phyloP scores from a whole-genome alignment of 495 filamentous ascomycete genomes.

The Aspergillus wentii region DNA sequence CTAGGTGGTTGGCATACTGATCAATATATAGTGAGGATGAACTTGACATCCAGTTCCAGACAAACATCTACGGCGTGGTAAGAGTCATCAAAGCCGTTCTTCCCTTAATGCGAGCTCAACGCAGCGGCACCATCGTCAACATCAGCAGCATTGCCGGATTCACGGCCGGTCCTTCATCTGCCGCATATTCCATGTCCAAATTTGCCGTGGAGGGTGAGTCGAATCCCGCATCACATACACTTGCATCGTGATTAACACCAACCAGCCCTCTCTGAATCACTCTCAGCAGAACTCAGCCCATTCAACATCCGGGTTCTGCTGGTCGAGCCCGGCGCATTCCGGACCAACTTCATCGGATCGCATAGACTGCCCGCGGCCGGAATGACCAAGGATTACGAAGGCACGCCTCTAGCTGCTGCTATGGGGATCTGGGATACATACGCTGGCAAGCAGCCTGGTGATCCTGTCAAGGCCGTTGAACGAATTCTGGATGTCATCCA shows the following conservation, averaged over 20 bases:
- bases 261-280: no score
- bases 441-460: slow-evolving; percentile 25
- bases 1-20: neutral
- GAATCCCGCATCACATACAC: no score
- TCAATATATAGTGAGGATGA: slow-evolving; percentile 26
- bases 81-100: slow-evolving; percentile 37
- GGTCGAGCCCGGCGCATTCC: slow-evolving; percentile 21
- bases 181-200: slow-evolving; percentile 22
- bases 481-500: slow-evolving; percentile 38
- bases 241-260: no score
- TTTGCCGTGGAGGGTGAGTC: slow-evolving; percentile 18
- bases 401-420: neutral
- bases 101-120: slow-evolving; percentile 36
- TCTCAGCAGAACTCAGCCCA: slow-evolving; percentile 12
- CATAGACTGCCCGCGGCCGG: neutral
- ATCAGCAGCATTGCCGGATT: slow-evolving; percentile 27
- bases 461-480: slow-evolving; percentile 33
- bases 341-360: slow-evolving; percentile 14
- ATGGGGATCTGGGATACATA: slow-evolving; percentile 1
- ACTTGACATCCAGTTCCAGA: slow-evolving; percentile 32
- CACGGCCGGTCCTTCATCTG: slow-evolving; percentile 6
- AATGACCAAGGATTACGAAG: neutral
- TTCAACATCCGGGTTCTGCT: slow-evolving; percentile 13
- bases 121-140: slow-evolving; percentile 37
- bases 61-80: slow-evolving; percentile 45